phyloP scores from a whole-genome alignment of 768 basidiomycete species.

The Rhizopogon salebrosus region DNA sequence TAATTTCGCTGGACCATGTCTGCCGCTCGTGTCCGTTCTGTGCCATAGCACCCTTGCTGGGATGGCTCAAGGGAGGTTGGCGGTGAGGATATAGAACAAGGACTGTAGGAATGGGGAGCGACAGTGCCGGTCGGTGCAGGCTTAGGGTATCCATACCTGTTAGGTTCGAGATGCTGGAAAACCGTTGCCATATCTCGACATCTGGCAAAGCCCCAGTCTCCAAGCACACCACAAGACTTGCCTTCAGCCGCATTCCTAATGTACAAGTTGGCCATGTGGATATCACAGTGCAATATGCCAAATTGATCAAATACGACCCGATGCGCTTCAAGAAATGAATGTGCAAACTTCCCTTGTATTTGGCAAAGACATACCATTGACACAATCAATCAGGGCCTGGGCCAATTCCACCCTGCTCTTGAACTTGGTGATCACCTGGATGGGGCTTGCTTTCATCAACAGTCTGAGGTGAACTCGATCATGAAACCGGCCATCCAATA shows the following conservation, averaged over 20 bases:
- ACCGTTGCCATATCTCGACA: neutral
- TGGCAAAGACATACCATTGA: neutral
- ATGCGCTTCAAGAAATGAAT: neutral
- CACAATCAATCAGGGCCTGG: neutral
- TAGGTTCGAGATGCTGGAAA: neutral
- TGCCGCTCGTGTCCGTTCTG: too few species aligned
- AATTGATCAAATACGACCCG: rapidly evolving
- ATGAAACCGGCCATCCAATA: neutral
- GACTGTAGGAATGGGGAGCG: neutral
- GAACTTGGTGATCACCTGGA: neutral
- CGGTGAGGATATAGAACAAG: neutral
- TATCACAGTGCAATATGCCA: neutral
- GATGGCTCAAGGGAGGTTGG: too few species aligned
- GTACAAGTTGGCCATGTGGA: neutral
- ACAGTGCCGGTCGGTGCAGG: neutral
- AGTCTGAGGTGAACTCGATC: neutral
- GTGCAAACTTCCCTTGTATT: too few species aligned
- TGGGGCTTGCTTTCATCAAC: neutral
- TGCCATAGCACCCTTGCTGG: too few species aligned
- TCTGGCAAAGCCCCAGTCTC: neutral
- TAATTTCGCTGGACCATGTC: too few species aligned
- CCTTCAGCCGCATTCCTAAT: neutral
- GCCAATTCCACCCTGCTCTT: neutral
- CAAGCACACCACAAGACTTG: neutral
- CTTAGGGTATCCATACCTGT: neutral